Conservation (phyloP, 2,329 filamentous ascomycete genomes). For the Pestalotiopsis sp. region DNA sequence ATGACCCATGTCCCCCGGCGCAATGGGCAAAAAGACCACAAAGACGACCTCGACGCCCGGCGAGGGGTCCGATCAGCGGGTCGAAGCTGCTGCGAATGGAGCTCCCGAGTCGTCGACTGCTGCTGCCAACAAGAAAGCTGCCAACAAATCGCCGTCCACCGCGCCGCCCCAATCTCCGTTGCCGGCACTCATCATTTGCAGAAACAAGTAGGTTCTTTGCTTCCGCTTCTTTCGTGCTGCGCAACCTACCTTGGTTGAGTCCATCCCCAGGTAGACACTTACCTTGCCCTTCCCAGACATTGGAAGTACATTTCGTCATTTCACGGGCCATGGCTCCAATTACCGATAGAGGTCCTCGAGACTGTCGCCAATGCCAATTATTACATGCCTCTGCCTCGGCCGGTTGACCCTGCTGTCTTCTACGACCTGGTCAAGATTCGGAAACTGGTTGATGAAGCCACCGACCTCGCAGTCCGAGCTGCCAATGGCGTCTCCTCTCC, state of each 20-base stretch:
- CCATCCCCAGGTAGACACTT: neutral
- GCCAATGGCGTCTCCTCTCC: conserved; percentile 73
- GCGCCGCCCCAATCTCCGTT: conserved; percentile 32
- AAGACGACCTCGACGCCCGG: conserved; percentile 30
- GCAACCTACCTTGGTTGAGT: neutral
- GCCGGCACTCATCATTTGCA: conserved; percentile 63
- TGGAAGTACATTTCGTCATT: conserved; percentile 86
- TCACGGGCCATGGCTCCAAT: conserved; percentile 81
- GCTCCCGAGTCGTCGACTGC: conserved; percentile 16
- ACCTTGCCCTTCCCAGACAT: conserved; percentile 55
- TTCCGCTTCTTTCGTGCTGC: conserved; percentile 13
- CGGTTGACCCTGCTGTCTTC: conserved; percentile 79
- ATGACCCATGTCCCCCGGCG: conserved; percentile 7
- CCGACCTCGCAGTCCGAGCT: conserved; percentile 75
- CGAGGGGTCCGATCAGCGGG: conserved; percentile 26
- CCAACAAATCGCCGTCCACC: conserved; percentile 22
- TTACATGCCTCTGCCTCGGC: conserved; percentile 73
- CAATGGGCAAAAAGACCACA: conserved; percentile 54
- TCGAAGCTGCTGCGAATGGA: conserved; percentile 22
- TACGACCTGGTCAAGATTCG: conserved; percentile 86
- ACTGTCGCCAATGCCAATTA: conserved; percentile 80
- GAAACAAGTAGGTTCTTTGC: conserved; percentile 64
- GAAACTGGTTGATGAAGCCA: conserved; percentile 78
- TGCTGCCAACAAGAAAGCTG: conserved; percentile 24
- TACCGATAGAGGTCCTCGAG: conserved; percentile 79